Percentiles rank a stretch among this genome's conserved stretches.
These are phyloP conservation scores for Trypanosoma boissoni DNA, from an alignment of 208 protist species.

Conservation along the genomic window DNA sequence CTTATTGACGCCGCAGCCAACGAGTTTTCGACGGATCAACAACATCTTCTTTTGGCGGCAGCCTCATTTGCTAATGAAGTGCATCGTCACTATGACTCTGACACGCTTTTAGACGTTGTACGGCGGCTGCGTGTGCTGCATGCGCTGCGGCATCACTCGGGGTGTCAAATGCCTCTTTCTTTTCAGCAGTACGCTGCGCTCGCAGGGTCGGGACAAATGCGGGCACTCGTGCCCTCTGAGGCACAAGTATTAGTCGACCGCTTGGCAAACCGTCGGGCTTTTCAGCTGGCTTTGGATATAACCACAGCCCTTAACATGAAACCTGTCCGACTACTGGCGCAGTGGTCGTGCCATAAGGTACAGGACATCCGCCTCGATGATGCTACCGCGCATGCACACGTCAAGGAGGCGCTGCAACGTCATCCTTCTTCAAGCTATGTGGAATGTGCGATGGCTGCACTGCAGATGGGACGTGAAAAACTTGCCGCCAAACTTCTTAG, in stretches of 20 bases:
- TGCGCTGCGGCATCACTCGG: conserved; percentile 26
- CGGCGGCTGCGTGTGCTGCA: conserved; percentile 36
- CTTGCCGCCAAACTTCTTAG: conserved; percentile 42
- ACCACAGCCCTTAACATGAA: conserved; percentile 26
- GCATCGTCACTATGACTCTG: conserved; percentile 20
- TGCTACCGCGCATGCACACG: conserved; percentile 11
- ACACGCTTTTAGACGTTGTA: conserved; percentile 36
- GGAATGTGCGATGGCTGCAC: conserved; percentile 34
- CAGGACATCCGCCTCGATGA: conserved; percentile 3
- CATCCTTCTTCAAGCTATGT: conserved; percentile 33
- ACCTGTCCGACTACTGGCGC: conserved; percentile 23
- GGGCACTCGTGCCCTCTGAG: conserved; percentile 20
- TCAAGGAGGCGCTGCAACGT: conserved; percentile 23
- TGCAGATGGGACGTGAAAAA: conserved; percentile 15
- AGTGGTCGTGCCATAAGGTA: conserved; percentile 27
- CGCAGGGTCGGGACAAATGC: conserved; percentile 5
- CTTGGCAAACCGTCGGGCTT: conserved; percentile 27
- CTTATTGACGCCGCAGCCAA: conserved; percentile 21
- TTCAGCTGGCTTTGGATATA: conserved; percentile 46
- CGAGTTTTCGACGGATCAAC: conserved; percentile 27
- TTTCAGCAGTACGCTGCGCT: conserved; percentile 19
- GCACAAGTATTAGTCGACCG: conserved; percentile 40
- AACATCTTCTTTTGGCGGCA: conserved; percentile 38
- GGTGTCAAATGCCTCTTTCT: conserved; percentile 29
- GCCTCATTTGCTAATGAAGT: conserved; percentile 36